phyloP scores from a whole-genome alignment of 129 eudicot genomes.

The Artemisia annua region DNA sequence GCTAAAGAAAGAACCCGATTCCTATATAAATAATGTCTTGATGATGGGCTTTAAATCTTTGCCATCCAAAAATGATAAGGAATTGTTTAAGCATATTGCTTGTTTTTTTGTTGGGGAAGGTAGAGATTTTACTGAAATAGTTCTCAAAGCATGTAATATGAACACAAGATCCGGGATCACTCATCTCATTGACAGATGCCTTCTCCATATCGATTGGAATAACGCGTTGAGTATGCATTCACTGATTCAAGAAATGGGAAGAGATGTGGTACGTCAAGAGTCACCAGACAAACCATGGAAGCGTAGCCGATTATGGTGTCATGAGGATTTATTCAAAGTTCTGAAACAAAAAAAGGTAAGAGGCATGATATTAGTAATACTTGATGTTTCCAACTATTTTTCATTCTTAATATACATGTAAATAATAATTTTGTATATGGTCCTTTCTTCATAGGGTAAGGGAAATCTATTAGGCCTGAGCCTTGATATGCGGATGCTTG shows the following conservation, averaged over 20 bases:
- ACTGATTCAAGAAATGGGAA: conserved; percentile 17
- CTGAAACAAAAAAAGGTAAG: neutral
- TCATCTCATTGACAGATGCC: no score
- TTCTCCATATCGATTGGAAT: no score
- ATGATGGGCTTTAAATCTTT: neutral
- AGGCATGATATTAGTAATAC: no score
- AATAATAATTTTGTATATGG: neutral
- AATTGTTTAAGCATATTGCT: conserved; percentile 1
- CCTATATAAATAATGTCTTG: neutral
- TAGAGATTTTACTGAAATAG: no score
- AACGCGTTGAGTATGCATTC: neutral
- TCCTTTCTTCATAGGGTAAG: neutral
- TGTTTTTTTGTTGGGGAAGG: conserved; percentile 10
- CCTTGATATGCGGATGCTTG: no score
- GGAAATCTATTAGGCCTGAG: neutral
- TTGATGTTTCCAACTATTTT: neutral
- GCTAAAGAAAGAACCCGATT: neutral
- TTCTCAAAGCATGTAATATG: no score
- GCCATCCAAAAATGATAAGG: neutral
- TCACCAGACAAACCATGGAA: conserved; percentile 1
- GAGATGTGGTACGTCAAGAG: conserved; percentile 10
- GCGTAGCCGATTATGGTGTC: conserved; percentile 14
- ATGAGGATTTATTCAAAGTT: conserved; percentile 1
- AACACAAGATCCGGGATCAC: no score
- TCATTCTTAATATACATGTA: neutral